A percentile compares a stretch with the other conserved stretches of the same genome.
phyloP scores from a whole-genome alignment of 192 early-diverging fungal genomes.

The Podila horticola region DNA sequence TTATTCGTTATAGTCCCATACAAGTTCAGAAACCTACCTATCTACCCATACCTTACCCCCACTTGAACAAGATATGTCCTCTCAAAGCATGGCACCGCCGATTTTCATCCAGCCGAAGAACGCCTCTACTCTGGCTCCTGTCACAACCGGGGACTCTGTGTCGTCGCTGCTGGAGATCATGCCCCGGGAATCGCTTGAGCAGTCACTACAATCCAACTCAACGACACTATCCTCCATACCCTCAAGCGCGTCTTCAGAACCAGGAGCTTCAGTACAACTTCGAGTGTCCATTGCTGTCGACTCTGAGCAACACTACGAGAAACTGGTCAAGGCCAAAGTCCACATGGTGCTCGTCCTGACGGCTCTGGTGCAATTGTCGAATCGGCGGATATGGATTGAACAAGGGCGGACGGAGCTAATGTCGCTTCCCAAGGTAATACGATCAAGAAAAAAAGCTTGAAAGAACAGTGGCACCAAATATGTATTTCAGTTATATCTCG shows the following conservation, averaged over 20 bases:
- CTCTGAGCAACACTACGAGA: constrained; percentile 25
- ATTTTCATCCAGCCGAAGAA: constrained; percentile 11
- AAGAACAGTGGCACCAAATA: neutral
- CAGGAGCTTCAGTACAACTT: constrained; percentile 17
- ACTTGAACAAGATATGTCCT: constrained; percentile 3
- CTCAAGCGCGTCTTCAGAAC: too few relatives aligned
- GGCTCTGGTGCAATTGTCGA: constrained; percentile 18
- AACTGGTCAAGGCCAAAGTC: constrained; percentile 20
- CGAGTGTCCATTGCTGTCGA: constrained; percentile 36
- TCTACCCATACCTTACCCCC: neutral
- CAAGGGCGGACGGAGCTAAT: constrained; percentile 42
- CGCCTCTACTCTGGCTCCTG: constrained; percentile 25
- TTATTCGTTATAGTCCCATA: too few relatives aligned
- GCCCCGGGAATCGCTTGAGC: neutral
- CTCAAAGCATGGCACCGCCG: neutral
- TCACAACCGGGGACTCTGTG: constrained; percentile 1
- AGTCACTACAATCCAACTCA: neutral
- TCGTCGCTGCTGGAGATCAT: neutral
- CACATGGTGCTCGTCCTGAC: constrained; percentile 39
- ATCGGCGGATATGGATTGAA: constrained; percentile 30
- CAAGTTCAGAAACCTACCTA: neutral
- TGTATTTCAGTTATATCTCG: too few relatives aligned
- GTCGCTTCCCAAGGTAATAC: constrained; percentile 25
- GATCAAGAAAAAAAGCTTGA: neutral
- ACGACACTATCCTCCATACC: neutral